Evolutionary conservation across 352 stramenopile species (phyloP), one percentile per base, ranked within the genome.

Genomic region (Elongisporangium senticosum): DNA sequence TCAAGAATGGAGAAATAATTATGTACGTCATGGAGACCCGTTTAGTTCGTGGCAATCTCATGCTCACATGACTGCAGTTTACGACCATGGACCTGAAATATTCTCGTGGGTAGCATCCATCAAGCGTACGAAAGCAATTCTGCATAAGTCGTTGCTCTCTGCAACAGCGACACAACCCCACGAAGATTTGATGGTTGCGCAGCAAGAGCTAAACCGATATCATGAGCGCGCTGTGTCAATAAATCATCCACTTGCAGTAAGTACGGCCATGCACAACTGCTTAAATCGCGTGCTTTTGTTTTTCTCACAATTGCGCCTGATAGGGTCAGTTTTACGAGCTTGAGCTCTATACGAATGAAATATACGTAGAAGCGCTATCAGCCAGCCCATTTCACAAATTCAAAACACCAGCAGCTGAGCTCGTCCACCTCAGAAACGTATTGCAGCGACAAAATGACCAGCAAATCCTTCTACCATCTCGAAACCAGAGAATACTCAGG

Each of bases 281-380:
- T n/a, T n/a, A 49, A 14, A 48, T 22, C 24, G 24, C 7, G 24
- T 28, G 7, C 24, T 28, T 28, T 3, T 28, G 3, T 28, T 28
- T 28, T 28, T 28, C 3, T 28, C 24, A 28, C 24, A 7, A 28
- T 28, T 28, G 3, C 24, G 3, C 24, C 7, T 28, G 24, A 28
- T 61, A 77, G 67, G 61, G 67, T 23, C 72, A 78, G 22, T 50
- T 87, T 7, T 71, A 72, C 13, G 77, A 84, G 49, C 17, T 76
- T 3, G 57, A 67, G 20, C 15, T 72, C 7, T 65, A 68, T 8
- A 51, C 76, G 3, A 63, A 73, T 40, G 76, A 86, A 39, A 43
- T 78, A 3, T 77, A 80, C 17, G 67, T 84, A 11, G 74, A 88
- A 8, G 69, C 74, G 1, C n/a, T 85, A 4, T 72, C 68, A 1